Evolutionary conservation across 352 stramenopile genomes (phyloP).

Genomic region (Pythium folliculosum): DNA sequence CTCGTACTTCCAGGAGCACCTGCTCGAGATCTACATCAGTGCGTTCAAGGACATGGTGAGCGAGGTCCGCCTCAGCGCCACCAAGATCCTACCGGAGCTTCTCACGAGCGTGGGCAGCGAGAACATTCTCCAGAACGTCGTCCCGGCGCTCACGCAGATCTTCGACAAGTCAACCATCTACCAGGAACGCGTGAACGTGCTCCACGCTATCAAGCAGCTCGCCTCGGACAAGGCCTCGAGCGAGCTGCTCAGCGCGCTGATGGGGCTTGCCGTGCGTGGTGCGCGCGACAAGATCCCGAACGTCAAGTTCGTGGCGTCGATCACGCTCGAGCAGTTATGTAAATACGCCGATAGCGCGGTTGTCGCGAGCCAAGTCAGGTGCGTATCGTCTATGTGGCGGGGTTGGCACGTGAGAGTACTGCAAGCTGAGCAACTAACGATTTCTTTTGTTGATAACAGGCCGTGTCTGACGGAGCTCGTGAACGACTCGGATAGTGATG

Average conservation of each 20-base stretch:
- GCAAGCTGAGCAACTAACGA: background rate
- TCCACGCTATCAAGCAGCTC: constrained; percentile 77
- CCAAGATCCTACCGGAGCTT: constrained; percentile 78
- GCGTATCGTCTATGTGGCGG: constrained; percentile 15
- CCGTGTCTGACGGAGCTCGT: constrained; percentile 74
- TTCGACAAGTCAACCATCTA: constrained; percentile 88
- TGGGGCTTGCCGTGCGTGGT: constrained; percentile 68
- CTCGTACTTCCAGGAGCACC: constrained; percentile 83
- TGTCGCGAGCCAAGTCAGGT: constrained; percentile 75
- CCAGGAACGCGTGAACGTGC: constrained; percentile 85
- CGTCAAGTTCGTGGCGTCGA: constrained; percentile 86
- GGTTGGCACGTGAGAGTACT: too few species aligned
- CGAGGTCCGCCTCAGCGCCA: constrained; percentile 94
- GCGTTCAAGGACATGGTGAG: constrained; percentile 93
- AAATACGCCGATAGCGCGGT: constrained; percentile 74
- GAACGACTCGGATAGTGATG: constrained; percentile 79
- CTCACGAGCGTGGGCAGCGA: constrained; percentile 79
- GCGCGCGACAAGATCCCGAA: constrained; percentile 87
- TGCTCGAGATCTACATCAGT: constrained; percentile 90
- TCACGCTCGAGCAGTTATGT: constrained; percentile 83
- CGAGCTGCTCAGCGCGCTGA: constrained; percentile 67
- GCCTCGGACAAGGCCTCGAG: constrained; percentile 70
- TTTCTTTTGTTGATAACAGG: constrained; percentile 27
- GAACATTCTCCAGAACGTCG: constrained; percentile 83
- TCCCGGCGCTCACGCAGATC: constrained; percentile 75